Evolutionary conservation across 768 basidiomycete genomes (phyloP).

Genomic region (Termitomyces sp.): DNA sequence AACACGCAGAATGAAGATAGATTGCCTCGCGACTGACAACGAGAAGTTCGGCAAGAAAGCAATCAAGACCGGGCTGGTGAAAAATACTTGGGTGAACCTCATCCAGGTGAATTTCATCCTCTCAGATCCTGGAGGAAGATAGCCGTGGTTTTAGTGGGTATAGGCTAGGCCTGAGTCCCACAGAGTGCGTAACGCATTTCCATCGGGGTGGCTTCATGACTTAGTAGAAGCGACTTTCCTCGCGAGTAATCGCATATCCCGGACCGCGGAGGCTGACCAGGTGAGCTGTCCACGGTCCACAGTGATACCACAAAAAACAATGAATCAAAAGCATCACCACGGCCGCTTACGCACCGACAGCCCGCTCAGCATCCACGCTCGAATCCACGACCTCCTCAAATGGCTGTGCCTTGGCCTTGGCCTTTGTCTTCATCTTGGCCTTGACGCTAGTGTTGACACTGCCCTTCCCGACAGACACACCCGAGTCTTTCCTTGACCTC

Average conservation of each 20-base stretch:
- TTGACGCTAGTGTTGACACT: no score
- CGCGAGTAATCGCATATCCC: neutral
- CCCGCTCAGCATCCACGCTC: constrained; percentile 27
- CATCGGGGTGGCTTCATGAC: neutral
- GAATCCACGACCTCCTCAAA: constrained; percentile 28
- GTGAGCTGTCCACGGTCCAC: neutral
- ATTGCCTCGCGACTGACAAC: neutral
- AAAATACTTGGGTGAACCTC: neutral
- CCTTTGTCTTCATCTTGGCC: no score
- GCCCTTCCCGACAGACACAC: no score
- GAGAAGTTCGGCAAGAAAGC: neutral
- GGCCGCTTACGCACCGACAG: neutral
- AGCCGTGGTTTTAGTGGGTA: no score
- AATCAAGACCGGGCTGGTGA: neutral
- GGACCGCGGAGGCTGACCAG: neutral
- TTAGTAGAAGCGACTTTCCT: neutral
- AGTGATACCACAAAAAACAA: neutral
- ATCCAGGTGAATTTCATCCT: neutral
- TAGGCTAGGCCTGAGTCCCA: neutral
- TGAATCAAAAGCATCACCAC: neutral
- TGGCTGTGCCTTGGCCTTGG: constrained; percentile 12
- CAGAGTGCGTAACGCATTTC: neutral
- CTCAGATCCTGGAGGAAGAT: neutral
- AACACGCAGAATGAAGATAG: neutral
- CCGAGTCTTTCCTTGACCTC: no score